Conservation (phyloP, 2,329 filamentous ascomycete species). For the Bipolaris cookei region DNA sequence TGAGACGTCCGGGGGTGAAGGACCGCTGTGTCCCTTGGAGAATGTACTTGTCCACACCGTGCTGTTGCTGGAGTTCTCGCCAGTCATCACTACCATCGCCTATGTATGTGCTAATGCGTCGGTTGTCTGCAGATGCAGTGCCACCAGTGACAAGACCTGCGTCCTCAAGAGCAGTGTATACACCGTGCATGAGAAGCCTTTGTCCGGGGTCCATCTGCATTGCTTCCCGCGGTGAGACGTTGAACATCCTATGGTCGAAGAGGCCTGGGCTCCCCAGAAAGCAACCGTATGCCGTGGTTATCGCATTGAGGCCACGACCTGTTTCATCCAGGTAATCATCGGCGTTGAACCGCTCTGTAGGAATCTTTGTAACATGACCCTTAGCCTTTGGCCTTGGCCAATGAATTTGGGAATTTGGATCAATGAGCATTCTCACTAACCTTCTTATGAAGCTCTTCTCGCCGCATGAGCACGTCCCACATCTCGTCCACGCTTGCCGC, state of each 20-base stretch:
- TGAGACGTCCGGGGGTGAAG: conserved; percentile 59
- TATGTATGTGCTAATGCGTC: conserved; percentile 74
- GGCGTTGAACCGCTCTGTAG: conserved; percentile 74
- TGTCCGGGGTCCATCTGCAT: conserved; percentile 83
- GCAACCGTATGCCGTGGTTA: conserved; percentile 48
- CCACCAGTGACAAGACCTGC: conserved; percentile 76
- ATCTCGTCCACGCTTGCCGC: neutral
- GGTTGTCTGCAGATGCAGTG: conserved; percentile 64
- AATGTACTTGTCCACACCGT: conserved; percentile 59
- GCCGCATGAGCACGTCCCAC: neutral
- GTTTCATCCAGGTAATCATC: conserved; percentile 73
- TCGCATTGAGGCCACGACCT: conserved; percentile 63
- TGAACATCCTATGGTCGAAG: conserved; percentile 85
- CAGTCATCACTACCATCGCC: conserved; percentile 78
- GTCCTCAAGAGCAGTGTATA: conserved; percentile 83
- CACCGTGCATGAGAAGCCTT: conserved; percentile 72
- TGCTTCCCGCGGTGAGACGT: conserved; percentile 83
- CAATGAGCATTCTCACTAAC: too few species aligned
- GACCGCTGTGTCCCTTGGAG: conserved; percentile 60
- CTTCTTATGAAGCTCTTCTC: conserved; percentile 39
- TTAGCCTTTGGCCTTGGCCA: too few species aligned
- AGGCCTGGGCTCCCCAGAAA: conserved; percentile 76
- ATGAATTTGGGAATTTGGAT: too few species aligned
- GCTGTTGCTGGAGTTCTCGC: conserved; percentile 65
- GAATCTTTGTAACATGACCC: too few species aligned